phyloP scores from a whole-genome alignment of 495 filamentous ascomycete species.

The Gamarada debralockiae region DNA sequence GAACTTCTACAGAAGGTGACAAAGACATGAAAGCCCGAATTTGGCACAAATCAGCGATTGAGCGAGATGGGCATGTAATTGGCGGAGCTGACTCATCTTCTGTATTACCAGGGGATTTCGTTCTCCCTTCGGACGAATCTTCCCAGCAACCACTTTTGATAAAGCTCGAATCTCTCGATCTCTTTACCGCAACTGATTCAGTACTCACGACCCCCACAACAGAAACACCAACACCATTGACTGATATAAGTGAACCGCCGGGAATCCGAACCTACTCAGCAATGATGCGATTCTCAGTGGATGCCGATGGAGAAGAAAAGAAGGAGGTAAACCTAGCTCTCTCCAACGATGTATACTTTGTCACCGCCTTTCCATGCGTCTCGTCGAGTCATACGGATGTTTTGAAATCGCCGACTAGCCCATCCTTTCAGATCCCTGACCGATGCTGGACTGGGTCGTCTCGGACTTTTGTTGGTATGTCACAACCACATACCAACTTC shows the following conservation, averaged over 20 bases:
- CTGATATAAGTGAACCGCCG: slow-evolving; percentile 26
- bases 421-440: slow-evolving; percentile 15
- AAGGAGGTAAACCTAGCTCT: slow-evolving; percentile 45
- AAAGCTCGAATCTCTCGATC: slow-evolving; percentile 39
- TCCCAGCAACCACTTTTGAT: slow-evolving; percentile 34
- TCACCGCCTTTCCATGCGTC: slow-evolving; percentile 62
- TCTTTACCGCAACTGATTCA: slow-evolving; percentile 32
- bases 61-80: slow-evolving; percentile 47
- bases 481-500: background rate
- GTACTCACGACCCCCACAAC: slow-evolving; percentile 31
- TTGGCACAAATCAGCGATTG: slow-evolving; percentile 43
- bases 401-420: slow-evolving; percentile 42
- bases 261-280: slow-evolving; percentile 45
- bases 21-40: slow-evolving; percentile 32
- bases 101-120: slow-evolving; percentile 54
- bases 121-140: slow-evolving; percentile 47
- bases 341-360: slow-evolving; percentile 57
- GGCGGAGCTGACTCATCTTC: slow-evolving; percentile 43
- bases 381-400: slow-evolving; percentile 49
- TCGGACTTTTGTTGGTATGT: background rate
- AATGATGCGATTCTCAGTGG: slow-evolving; percentile 46
- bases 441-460: background rate
- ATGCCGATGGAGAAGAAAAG: slow-evolving; percentile 32
- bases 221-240: slow-evolving; percentile 25
- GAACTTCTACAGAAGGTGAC: slow-evolving; percentile 1